Evolutionary conservation across 345 rosid genomes (phyloP).

Genomic region (rapeseed (Brassica napus)): DNA sequence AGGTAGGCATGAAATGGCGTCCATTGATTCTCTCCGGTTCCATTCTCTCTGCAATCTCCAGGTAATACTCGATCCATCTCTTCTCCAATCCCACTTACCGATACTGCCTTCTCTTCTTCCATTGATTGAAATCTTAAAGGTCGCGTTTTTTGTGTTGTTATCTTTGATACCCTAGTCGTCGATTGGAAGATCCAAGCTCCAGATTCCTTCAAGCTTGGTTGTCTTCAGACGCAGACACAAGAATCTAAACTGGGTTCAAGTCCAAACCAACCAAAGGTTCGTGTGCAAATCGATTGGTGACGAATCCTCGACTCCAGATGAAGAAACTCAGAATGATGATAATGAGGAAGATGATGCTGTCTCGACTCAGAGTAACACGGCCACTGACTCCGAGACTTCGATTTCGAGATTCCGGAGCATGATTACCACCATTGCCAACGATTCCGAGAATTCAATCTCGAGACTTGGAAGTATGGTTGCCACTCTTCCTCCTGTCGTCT

Average conservation of each 20-base stretch:
- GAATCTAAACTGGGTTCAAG: conserved; percentile 27
- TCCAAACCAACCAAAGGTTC: conserved; percentile 22
- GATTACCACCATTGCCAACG: conserved; percentile 25
- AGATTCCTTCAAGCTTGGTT: conserved; percentile 37
- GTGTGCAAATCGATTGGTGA: conserved; percentile 42
- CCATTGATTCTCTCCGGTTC: conserved; percentile 47
- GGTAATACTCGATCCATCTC: conserved; percentile 29
- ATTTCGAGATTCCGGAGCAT: conserved; percentile 46
- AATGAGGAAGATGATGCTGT: conserved; percentile 5
- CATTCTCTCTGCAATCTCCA: conserved; percentile 39
- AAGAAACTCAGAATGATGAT: conserved; percentile 25
- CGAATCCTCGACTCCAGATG: conserved; percentile 43
- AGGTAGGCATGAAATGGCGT: conserved; percentile 44
- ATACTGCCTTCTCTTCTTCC: background rate
- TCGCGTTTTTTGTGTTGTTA: background rate
- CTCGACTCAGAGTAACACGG: conserved; percentile 10
- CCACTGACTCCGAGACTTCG: conserved; percentile 29
- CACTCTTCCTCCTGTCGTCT: conserved; percentile 59
- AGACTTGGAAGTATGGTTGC: conserved; percentile 45
- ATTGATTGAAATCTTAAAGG: background rate
- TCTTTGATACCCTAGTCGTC: conserved; percentile 42
- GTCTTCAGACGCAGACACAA: conserved; percentile 33
- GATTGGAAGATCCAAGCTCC: conserved; percentile 41
- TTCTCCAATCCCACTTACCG: background rate
- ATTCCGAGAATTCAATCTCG: conserved; percentile 34